A percentile compares a stretch with the other conserved stretches of the same genome.
Evolutionary conservation across 345 rosid genomes (phyloP).

Genomic region (Murraya paniculata): DNA sequence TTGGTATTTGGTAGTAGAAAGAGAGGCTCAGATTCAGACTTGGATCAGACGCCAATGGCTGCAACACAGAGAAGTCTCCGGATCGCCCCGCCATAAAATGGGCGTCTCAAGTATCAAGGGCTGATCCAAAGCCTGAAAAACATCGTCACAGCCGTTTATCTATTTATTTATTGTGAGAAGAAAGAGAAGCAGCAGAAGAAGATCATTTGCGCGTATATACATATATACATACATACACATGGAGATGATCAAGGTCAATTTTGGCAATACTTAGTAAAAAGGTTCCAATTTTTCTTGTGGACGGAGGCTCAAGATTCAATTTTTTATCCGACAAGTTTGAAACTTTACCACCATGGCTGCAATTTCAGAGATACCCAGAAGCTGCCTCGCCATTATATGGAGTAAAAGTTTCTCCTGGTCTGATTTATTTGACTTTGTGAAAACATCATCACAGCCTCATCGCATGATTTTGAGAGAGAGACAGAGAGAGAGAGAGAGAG

Average conservation of each 20-base stretch:
- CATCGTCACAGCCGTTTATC: slow-evolving; percentile 1
- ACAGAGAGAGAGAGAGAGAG: slow-evolving; percentile 3
- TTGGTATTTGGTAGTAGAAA: background rate
- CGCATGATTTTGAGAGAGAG: background rate
- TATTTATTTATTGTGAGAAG: background rate
- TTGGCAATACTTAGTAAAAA: background rate
- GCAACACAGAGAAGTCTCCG: background rate
- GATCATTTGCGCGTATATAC: background rate
- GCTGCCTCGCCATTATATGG: slow-evolving; percentile 11
- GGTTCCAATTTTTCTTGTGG: background rate
- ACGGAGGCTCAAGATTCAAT: slow-evolving; percentile 13
- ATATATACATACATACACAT: background rate
- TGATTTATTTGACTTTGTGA: background rate
- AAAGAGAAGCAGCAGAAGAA: background rate
- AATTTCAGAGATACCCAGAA: background rate
- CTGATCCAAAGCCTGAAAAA: background rate
- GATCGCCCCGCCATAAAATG: background rate
- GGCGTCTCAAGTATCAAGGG: background rate
- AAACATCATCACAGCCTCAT: slow-evolving; percentile 13
- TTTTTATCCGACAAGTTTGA: background rate
- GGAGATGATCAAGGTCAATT: background rate
- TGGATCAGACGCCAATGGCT: background rate
- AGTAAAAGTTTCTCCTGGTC: background rate
- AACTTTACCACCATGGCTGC: slow-evolving; percentile 2
- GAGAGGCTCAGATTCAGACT: background rate